phyloP scores from a whole-genome alignment of 805 yeast species.

The Zygosaccharomyces kombuchaensis region DNA sequence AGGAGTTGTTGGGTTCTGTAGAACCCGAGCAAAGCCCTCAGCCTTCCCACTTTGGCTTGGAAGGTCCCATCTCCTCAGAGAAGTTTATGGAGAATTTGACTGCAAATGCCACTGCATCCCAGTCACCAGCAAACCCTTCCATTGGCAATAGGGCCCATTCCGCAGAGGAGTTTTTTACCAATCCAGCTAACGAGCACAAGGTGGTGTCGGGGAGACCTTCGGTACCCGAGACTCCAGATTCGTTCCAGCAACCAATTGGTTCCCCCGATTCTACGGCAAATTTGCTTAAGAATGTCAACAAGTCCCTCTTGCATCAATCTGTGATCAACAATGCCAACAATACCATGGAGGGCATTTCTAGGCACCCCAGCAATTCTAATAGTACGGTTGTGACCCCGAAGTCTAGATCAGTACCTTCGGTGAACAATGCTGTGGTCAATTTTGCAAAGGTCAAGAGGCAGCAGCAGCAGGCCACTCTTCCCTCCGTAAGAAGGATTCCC shows the following conservation, averaged over 20 bases:
- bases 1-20: constrained; percentile 12
- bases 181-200: constrained; percentile 14
- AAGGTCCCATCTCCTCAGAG: constrained; percentile 28
- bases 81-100: constrained; percentile 35
- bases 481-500: constrained; percentile 34
- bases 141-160: constrained; percentile 34
- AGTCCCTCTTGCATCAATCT: constrained; percentile 25
- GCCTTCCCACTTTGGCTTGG: constrained; percentile 4
- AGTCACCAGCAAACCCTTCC: constrained; percentile 24
- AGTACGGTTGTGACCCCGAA: constrained; percentile 35
- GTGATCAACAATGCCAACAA: constrained; percentile 19
- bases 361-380: constrained; percentile 12
- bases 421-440: constrained; percentile 29
- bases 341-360: constrained; percentile 18
- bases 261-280: constrained; percentile 25
- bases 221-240: constrained; percentile 14
- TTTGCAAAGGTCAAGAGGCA: constrained; percentile 29
- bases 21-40: constrained; percentile 13
- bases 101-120: constrained; percentile 33
- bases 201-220: constrained; percentile 13
- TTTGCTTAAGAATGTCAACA: constrained; percentile 29
- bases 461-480: constrained; percentile 27
- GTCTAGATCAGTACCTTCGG: constrained; percentile 34
- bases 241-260: constrained; percentile 4
- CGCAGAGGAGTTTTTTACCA: constrained; percentile 52